Percentiles rank a stretch among this genome's conserved stretches.
Conservation (phyloP, 768 basidiomycete species). For the Wakefieldia striispora region DNA sequence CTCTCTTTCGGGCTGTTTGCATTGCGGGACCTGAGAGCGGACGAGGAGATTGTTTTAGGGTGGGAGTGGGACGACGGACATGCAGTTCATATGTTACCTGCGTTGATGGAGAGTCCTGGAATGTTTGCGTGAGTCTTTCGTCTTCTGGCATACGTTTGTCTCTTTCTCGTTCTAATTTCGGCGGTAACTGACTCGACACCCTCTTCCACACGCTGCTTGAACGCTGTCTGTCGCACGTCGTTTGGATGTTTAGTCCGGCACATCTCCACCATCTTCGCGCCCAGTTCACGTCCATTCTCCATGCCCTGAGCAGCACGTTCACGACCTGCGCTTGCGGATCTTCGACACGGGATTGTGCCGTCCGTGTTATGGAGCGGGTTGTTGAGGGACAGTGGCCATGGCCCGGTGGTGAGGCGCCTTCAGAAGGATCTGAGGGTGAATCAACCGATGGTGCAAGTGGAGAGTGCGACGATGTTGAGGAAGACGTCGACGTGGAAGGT, state of each 20-base stretch:
- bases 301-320: slow-evolving; percentile 67
- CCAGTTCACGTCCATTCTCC: slow-evolving; percentile 69
- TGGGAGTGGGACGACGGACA: slow-evolving; percentile 99
- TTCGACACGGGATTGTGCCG: slow-evolving; percentile 58
- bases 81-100: slow-evolving; percentile 75
- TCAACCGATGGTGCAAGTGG: slow-evolving; percentile 16
- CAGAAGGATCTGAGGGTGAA: slow-evolving; percentile 22
- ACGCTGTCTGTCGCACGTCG: not conserved
- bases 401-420: slow-evolving; percentile 27
- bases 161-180: not conserved
- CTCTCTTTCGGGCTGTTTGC: slow-evolving; percentile 83
- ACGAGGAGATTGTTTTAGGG: slow-evolving; percentile 84
- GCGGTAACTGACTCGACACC: slow-evolving; percentile 8
- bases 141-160: not conserved
- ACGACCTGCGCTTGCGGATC: slow-evolving; percentile 74
- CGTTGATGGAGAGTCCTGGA: slow-evolving; percentile 55
- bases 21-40: slow-evolving; percentile 63
- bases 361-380: slow-evolving; percentile 63
- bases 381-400: slow-evolving; percentile 43
- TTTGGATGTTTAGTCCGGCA: slow-evolving; percentile 36
- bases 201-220: too few relatives aligned
- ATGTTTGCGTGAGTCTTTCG: slow-evolving; percentile 52
- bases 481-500: slow-evolving; percentile 25
- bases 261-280: slow-evolving; percentile 53
- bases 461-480: slow-evolving; percentile 13